Conservation (phyloP, 257 asterid genomes). For the Catharanthus roseus region DNA sequence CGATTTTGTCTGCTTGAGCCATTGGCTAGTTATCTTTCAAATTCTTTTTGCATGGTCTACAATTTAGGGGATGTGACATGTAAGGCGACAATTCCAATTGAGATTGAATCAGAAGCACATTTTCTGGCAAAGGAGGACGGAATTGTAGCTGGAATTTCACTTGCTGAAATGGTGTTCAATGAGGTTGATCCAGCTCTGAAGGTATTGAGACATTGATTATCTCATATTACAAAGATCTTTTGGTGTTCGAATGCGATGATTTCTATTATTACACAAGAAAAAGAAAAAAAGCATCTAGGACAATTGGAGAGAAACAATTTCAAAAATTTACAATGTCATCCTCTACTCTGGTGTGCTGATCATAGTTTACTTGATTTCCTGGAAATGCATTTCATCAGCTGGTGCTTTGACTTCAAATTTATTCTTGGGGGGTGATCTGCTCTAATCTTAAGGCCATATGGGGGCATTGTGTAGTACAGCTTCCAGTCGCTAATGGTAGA, state of each 20-base stretch:
- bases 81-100: slow-evolving; percentile 84
- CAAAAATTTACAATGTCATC: no score
- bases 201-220: slow-evolving; percentile 35
- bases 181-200: slow-evolving; percentile 84
- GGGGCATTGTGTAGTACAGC: not conserved
- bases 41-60: slow-evolving; percentile 3
- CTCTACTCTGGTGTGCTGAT: not conserved
- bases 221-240: not conserved
- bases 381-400: not conserved
- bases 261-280: no score
- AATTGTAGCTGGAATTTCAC: slow-evolving; percentile 83
- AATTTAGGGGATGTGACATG: slow-evolving; percentile 88
- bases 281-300: not conserved
- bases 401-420: not conserved
- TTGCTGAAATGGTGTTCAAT: slow-evolving; percentile 79
- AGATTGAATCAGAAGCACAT: slow-evolving; percentile 84
- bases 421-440: not conserved
- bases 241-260: not conserved
- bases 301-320: not conserved
- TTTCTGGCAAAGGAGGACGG: slow-evolving; percentile 95
- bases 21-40: not conserved
- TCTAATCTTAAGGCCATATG: not conserved
- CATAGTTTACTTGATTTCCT: not conserved
- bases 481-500: not conserved
- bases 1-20: not conserved